Evolutionary conservation across 2,329 filamentous ascomycete genomes (phyloP).

Genomic region (Penicillium sp.): DNA sequence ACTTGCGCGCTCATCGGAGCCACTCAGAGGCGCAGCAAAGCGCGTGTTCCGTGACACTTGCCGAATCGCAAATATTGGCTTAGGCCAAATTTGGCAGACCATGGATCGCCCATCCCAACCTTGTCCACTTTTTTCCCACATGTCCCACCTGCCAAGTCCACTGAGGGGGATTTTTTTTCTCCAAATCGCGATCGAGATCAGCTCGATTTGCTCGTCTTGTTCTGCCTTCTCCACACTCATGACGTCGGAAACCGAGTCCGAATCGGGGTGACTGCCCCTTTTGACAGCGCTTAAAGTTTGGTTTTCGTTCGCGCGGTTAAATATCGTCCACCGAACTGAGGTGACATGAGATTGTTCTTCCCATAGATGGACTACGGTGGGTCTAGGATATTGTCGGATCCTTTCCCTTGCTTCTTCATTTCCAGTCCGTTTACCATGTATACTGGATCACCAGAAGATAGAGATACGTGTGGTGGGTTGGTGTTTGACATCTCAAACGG

Average conservation of each 20-base stretch:
- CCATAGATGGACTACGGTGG: neutral
- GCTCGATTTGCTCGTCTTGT: neutral
- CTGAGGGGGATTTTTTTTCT: slow-evolving; percentile 5
- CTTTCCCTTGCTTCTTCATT: neutral
- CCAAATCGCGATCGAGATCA: slow-evolving; percentile 14
- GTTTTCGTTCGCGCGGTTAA: slow-evolving; percentile 14
- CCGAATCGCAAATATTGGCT: slow-evolving; percentile 17
- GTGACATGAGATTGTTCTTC: neutral
- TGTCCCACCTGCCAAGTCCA: slow-evolving; percentile 7
- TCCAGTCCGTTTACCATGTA: too few species aligned
- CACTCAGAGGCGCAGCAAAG: neutral
- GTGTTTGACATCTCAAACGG: neutral
- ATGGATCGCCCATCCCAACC: slow-evolving; percentile 6
- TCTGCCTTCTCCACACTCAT: neutral
- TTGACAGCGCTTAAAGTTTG: slow-evolving; percentile 19
- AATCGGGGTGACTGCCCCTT: slow-evolving; percentile 3
- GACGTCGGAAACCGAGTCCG: slow-evolving; percentile 9
- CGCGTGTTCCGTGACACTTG: slow-evolving; percentile 5
- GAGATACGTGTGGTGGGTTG: neutral
- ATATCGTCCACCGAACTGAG: neutral
- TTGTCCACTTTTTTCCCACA: neutral
- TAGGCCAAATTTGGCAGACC: slow-evolving; percentile 2
- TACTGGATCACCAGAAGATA: too few species aligned
- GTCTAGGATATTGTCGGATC: neutral
- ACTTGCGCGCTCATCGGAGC: slow-evolving; percentile 6